A percentile compares a stretch with the other conserved stretches of the same genome.
phyloP scores from a whole-genome alignment of 345 rosid species.

The Ailanthus altissimus region DNA sequence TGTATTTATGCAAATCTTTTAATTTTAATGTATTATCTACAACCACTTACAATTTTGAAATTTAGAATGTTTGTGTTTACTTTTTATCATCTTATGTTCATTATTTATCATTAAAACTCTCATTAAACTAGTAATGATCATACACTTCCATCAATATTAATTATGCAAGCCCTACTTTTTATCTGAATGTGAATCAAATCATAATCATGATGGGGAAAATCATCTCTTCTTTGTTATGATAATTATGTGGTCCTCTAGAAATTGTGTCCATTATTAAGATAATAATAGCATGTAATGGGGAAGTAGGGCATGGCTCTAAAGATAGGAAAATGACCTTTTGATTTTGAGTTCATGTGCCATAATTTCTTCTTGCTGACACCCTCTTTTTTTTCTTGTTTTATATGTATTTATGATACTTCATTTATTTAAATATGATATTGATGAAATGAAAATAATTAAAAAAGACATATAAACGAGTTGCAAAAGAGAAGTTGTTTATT shows the following conservation, averaged over 20 bases:
- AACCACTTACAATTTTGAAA: no score
- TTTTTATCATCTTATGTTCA: no score
- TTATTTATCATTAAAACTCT: no score
- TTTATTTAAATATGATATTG: no score
- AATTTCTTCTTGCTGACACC: background rate
- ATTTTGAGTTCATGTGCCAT: background rate
- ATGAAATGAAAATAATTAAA: no score
- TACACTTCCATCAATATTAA: background rate
- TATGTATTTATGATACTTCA: background rate
- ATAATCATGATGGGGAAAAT: background rate
- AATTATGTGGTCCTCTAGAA: conserved; percentile 14
- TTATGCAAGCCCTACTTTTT: background rate
- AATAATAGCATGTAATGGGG: background rate
- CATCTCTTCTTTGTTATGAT: background rate
- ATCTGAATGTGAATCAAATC: no score
- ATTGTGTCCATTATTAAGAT: conserved; percentile 6
- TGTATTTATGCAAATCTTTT: no score
- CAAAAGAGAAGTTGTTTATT: no score
- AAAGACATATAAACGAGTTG: no score
- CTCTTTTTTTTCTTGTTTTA: background rate
- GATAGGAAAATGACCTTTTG: conserved; percentile 9
- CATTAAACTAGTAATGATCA: no score
- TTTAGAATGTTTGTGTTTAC: no score
- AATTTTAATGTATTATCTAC: no score
- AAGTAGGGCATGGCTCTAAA: conserved; percentile 10